Base-by-base conservation (phyloP, 345 rosid species). In the Geranium brycei region DNA sequence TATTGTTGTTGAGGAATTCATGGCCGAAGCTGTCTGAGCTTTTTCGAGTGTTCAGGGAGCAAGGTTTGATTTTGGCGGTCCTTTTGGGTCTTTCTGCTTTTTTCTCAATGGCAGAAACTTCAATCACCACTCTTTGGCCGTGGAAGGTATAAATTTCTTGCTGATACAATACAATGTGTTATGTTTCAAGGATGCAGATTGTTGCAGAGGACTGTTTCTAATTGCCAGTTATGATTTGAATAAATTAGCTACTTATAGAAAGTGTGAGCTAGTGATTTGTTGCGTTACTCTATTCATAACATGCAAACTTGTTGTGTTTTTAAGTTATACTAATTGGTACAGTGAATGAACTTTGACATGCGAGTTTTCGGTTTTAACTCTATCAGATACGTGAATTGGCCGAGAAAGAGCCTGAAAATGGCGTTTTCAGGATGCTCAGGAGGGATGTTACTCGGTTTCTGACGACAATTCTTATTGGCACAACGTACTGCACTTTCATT, bases 381-480 rank as follows among this genome's bases (percentile, higher is more conserved):
- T 77, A 51, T 72, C 78, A 93, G 99, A 82, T 93, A 32, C 89
- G 99, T 17, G 99, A 93, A 74, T 74, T 93, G 79, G 99, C 97
- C 35, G 99, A 93, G 57, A 90, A 93, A 72, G 99, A 93, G 79
- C 61, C 96, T 69, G 99, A 91, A 73, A 77, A 85, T 75, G 99
- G 99, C 66, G 92, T 90, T 72, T 93, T 93, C 84, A 85, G 79
- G 78, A 80, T 88, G 95, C 99, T 93, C 63, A 92, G 92, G 5
- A 90, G 86, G 75, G 99, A 93, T 77, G 96, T 93, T 59, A 93
- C 99, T 64, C 91, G 99, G 74, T 93, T 93, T 79, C 78, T 93
- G 78, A 93, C 99, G 7, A 93, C 99, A 12, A 93, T 93, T 76
- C 97, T 93, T 59, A 93, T 93, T 69, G 99, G 99, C 83, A 93